These are phyloP conservation scores for Lactifluus volemus DNA, from an alignment of 768 basidiomycete species.

Conservation along the genomic window DNA sequence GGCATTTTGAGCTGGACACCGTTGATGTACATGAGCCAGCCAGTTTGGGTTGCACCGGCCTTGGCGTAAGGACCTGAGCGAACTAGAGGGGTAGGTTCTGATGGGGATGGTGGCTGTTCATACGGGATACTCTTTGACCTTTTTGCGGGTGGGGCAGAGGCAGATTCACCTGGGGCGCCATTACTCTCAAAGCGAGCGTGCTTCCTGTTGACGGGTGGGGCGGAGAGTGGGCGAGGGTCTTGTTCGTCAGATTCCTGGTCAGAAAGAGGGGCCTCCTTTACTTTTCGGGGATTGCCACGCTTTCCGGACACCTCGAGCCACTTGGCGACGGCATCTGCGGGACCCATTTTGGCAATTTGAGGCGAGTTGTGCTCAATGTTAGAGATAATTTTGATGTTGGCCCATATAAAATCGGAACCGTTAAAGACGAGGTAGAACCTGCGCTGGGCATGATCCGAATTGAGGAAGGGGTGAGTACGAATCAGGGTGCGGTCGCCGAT, in stretches of 20 bases:
- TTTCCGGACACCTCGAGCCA: constrained; percentile 8
- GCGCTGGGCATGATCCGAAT: constrained; percentile 13
- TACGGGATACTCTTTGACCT: background rate
- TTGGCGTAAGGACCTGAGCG: constrained; percentile 7
- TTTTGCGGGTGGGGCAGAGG: constrained; percentile 9
- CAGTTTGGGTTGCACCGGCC: constrained; percentile 4
- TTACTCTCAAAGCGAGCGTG: background rate
- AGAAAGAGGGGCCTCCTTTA: background rate
- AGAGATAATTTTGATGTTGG: constrained; percentile 9
- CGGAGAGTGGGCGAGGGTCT: background rate
- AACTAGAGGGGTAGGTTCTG: background rate
- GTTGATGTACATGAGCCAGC: constrained; percentile 11
- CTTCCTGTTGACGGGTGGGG: background rate
- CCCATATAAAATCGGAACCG: constrained; percentile 6
- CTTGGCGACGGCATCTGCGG: constrained; percentile 10
- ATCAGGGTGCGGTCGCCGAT: background rate
- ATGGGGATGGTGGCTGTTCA: background rate
- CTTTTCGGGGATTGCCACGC: background rate
- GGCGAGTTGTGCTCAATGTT: background rate
- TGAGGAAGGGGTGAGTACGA: constrained; percentile 10
- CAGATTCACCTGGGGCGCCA: background rate
- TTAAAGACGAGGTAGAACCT: constrained; percentile 13
- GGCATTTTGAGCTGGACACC: constrained; percentile 5
- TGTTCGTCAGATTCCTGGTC: background rate
- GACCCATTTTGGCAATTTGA: background rate